Conservation (phyloP, 176 grass and related monocot genomes). For the Ensete glaucum region DNA sequence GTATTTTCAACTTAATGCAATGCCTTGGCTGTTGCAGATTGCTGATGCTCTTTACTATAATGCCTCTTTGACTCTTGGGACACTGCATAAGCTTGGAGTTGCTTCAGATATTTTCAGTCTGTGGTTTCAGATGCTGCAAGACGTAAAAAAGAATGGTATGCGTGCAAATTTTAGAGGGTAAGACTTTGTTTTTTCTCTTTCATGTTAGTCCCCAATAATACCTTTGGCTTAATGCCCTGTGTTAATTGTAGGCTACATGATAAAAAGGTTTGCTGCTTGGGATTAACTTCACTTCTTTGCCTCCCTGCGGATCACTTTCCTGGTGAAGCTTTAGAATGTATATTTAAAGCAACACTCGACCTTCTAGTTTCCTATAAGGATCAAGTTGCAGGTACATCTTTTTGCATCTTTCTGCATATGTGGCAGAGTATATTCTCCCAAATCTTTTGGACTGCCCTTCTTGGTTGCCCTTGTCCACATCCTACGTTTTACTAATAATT, state of each 20-base stretch:
- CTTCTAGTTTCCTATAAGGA: conserved; percentile 77
- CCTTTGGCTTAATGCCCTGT: neutral
- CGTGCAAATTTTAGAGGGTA: conserved; percentile 77
- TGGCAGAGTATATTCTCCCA: neutral
- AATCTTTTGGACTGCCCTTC: neutral
- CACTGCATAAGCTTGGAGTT: conserved; percentile 60
- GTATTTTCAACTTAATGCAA: neutral
- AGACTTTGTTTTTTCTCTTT: conserved; percentile 1
- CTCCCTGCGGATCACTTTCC: conserved; percentile 79
- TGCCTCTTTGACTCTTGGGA: conserved; percentile 54
- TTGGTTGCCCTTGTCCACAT: neutral
- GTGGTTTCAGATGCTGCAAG: conserved; percentile 78
- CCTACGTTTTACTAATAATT: neutral
- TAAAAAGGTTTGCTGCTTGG: conserved; percentile 81
- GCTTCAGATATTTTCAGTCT: conserved; percentile 61
- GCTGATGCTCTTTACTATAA: conserved; percentile 82
- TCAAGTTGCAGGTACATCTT: conserved; percentile 70
- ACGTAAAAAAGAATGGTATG: conserved; percentile 61
- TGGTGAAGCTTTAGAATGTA: conserved; percentile 58
- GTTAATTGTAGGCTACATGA: conserved; percentile 57
- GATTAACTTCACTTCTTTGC: conserved; percentile 65
- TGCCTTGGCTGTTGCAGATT: conserved; percentile 31
- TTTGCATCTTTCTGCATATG: neutral
- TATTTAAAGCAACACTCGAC: conserved; percentile 85
- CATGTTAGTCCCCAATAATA: neutral